Percentiles rank a stretch among this genome's conserved stretches.
Evolutionary conservation across 768 basidiomycete species (phyloP).

Genomic region (Hygrophoropsis aurantiaca): DNA sequence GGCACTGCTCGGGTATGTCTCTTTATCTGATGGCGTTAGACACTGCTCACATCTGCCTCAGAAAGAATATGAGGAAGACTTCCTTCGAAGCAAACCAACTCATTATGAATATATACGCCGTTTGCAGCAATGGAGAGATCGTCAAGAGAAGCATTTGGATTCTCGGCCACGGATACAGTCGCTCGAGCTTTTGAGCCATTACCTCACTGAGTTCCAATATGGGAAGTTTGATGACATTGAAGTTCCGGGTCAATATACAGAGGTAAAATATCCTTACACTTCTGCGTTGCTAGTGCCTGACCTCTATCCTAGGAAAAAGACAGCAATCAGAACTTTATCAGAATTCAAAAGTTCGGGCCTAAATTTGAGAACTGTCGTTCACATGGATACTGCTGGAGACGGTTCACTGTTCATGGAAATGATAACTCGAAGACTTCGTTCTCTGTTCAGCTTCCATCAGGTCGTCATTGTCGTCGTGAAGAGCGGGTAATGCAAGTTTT

Average conservation of each 20-base stretch:
- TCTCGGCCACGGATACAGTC: conserved; percentile 80
- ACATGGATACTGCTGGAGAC: conserved; percentile 83
- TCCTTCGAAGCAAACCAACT: conserved; percentile 74
- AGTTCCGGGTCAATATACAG: conserved; percentile 97
- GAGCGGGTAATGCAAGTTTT: conserved; percentile 90
- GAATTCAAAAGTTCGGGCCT: conserved; percentile 87
- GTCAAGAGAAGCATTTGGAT: conserved; percentile 83
- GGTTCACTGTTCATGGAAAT: conserved; percentile 86
- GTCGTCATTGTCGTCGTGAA: conserved; percentile 85
- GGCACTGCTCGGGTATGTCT: conserved; percentile 54
- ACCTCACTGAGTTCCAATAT: conserved; percentile 96
- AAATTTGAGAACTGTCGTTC: conserved; percentile 89
- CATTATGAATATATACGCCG: conserved; percentile 86
- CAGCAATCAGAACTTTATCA: conserved; percentile 84
- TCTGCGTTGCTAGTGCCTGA: not conserved
- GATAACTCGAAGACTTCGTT: conserved; percentile 91
- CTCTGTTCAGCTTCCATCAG: conserved; percentile 85
- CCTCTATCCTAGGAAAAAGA: conserved; percentile 77
- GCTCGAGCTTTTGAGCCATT: conserved; percentile 85
- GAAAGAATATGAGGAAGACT: conserved; percentile 91
- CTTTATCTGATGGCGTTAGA: not conserved
- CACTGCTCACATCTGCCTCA: conserved; percentile 29
- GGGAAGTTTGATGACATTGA: conserved; percentile 97
- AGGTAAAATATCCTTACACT: conserved; percentile 55
- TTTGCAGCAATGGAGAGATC: conserved; percentile 91